Evolutionary conservation across 208 protist species (phyloP), one percentile per base, ranked within the genome.

Genomic region (Trypanosoma avium): DNA sequence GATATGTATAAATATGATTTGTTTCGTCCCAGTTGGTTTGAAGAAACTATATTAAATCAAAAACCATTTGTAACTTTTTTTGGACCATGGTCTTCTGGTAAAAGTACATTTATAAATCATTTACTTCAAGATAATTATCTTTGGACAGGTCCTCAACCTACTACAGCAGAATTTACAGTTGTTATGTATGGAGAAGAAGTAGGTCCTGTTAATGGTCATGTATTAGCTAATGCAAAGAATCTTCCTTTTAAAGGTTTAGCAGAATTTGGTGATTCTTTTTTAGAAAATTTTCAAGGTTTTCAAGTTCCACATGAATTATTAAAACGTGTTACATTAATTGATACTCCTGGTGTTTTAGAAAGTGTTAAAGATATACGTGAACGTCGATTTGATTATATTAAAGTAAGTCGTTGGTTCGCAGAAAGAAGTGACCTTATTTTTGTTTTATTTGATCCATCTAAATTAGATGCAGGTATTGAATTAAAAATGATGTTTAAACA

Each of bases 191-290:
- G 86, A 43, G 67, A 85, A 19, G 81, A 85, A 43, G 45, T 75
- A 4, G 70, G 75, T 24, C 70, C 87, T 6, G 70, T 97, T 24
- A 90, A 94, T 38, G 95, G 95, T 8, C 87, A 81, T 69, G 86
- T 86, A 24, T 63, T 94, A 10, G 79, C 79, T 21, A 88, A 95
- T 63, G 63, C 92, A 43, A 87, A 88, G 32, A 72, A 92, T 42
- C 75, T 94, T 55, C 93, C 95, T n/a, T 98, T 97, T 67, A 85
- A 82, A 17, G 88, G 81, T 8, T 65, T 98, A 10, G 56, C 72
- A 7, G 70, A 80, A 45, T 98, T 93, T 65, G 96, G 96, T 47
- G 84, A 92, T 35, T 69, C 75, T 12, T 95, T 98, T 77, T 65
- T 97, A 33, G 76, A 65, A 36, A 88, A 90, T 63, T 92, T 98